Evolutionary conservation across 2,329 filamentous ascomycete species (phyloP), one percentile per base, ranked within the genome.

Genomic region (Arachnopeziza araneosa): DNA sequence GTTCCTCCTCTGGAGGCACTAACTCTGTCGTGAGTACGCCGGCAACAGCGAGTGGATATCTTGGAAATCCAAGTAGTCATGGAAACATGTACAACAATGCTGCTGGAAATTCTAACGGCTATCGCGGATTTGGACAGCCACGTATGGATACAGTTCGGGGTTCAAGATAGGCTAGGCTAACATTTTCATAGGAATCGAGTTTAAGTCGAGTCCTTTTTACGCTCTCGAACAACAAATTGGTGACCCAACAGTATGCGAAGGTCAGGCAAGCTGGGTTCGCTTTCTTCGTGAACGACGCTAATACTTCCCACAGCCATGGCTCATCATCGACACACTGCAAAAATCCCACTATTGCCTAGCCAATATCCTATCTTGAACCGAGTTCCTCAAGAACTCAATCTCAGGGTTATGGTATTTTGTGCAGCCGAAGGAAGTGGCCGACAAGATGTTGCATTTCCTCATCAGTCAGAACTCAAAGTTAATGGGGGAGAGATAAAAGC

Each of bases 391-490:
- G 71, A 74, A n/a, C 60, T 66, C 1, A 62, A 67, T 9, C 52
- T 88, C 68, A 83, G 86, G 55, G 80, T 96, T 50, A 88, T 97
- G 83, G 80, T 97, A 4, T 96, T 96, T 71, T 96, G 92, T 69
- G 86, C 90, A 2, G 78, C 79, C 1, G 88, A 91, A 59, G 76
- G 79, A 19, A 75, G 80, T 17, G 84, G 82, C 19, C 73, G 78
- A 2, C 89, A 90, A 55, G 91, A 98, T 63, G 86, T 99, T 57
- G 79, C 90, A 0, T 99, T 99, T 66, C 95, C 95, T 1, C 86
- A 93, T 68, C 92, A 97, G 75, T 89, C 95, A 32, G 95, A 99
- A 72, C 82, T 99, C 60, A 93, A 92, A 72, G 85, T 96, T 59
- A 99, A 99, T 68, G 83, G 86, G 10, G 89, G 89, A 36, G 91